Percentiles rank a stretch among this genome's conserved stretches.
phyloP scores from a whole-genome alignment of 129 eudicot species.

The Tagetes erecta region DNA sequence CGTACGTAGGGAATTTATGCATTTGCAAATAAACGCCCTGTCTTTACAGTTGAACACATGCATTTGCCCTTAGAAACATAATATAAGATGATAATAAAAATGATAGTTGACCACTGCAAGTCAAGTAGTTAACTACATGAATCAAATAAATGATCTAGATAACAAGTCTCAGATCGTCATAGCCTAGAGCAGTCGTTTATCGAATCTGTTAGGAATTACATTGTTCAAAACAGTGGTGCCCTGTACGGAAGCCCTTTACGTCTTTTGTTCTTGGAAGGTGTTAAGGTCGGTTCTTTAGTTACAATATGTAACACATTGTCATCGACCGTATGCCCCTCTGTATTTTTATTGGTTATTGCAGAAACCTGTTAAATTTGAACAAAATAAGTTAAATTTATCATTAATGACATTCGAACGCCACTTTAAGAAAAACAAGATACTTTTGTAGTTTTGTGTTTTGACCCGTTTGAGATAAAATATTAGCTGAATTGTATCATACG shows the following conservation, averaged over 20 bases:
- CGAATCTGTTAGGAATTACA: neutral
- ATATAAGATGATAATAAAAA: neutral
- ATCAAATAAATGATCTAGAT: neutral
- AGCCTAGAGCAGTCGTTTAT: constrained; percentile 8
- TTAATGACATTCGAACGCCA: no score
- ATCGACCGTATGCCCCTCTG: constrained; percentile 14
- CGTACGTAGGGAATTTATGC: no score
- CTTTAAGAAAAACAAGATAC: no score
- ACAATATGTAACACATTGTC: neutral
- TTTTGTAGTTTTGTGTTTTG: neutral
- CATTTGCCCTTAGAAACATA: neutral
- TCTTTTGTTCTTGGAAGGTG: constrained; percentile 31
- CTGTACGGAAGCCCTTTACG: constrained; percentile 45
- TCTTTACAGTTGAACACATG: no score
- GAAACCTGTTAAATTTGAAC: constrained; percentile 25
- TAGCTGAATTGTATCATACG: neutral
- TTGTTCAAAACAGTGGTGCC: constrained; percentile 43
- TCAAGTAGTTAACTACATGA: neutral
- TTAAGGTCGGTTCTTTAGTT: neutral
- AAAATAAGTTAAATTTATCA: neutral
- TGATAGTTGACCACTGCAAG: neutral
- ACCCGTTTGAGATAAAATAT: neutral
- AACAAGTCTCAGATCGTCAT: neutral
- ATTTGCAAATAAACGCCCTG: no score
- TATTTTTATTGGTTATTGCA: constrained; percentile 15